A percentile compares a stretch with the other conserved stretches of the same genome.
phyloP scores from a whole-genome alignment of 805 yeast genomes.

The Lipomyces sp. region DNA sequence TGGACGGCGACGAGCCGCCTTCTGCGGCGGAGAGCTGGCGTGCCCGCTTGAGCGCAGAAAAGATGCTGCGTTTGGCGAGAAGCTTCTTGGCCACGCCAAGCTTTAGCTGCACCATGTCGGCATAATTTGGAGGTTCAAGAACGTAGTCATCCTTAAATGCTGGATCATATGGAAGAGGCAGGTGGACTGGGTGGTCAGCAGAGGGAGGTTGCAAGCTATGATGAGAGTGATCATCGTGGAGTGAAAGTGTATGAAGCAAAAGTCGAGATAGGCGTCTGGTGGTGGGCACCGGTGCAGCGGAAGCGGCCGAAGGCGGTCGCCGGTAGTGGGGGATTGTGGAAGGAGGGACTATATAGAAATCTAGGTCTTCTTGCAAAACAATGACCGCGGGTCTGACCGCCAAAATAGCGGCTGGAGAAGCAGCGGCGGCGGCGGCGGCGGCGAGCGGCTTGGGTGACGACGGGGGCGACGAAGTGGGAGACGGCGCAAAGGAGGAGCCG shows the following conservation, averaged over 20 bases:
- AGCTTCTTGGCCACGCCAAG: constrained; percentile 67
- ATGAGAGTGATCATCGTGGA: constrained; percentile 3
- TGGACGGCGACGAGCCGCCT: background rate
- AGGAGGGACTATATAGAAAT: constrained; percentile 87
- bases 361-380: constrained; percentile 89
- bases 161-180: constrained; percentile 12
- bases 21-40: constrained; percentile 8
- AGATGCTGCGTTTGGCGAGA: constrained; percentile 56
- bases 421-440: constrained; percentile 2
- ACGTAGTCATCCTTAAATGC: constrained; percentile 6
- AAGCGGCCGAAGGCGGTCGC: background rate
- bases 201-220: background rate
- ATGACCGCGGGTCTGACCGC: constrained; percentile 84
- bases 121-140: constrained; percentile 35
- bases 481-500: constrained; percentile 5
- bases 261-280: constrained; percentile 13
- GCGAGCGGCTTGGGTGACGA: background rate
- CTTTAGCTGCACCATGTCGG: constrained; percentile 66
- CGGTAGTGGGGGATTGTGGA: constrained; percentile 36
- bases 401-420: constrained; percentile 45
- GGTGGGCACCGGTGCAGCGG: background rate
- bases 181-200: background rate
- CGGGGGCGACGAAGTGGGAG: constrained; percentile 7
- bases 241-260: too few species aligned
- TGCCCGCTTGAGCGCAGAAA: constrained; percentile 53